Percentiles rank a stretch among this genome's conserved stretches.
Conservation (phyloP, 805 yeast genomes). For the Candida argentea region DNA sequence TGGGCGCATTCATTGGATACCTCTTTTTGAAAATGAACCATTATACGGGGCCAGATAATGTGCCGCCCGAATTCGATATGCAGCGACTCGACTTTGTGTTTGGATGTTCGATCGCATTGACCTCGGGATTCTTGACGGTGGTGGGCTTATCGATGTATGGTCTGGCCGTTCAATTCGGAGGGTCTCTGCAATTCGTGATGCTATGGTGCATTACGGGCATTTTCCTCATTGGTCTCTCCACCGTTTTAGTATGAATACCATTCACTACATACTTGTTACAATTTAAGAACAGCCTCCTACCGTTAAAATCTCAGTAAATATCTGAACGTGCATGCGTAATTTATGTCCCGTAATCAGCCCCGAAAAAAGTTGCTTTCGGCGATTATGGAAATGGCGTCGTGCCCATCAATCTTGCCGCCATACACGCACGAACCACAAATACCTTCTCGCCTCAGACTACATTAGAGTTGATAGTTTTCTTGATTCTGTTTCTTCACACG, state of each 20-base stretch:
- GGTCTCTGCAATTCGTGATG: slow-evolving; percentile 49
- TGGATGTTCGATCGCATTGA: slow-evolving; percentile 58
- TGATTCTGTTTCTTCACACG: too few relatives aligned
- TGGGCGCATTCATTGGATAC: slow-evolving; percentile 75
- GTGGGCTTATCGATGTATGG: slow-evolving; percentile 82
- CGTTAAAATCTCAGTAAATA: neutral
- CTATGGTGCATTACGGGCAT: slow-evolving; percentile 56
- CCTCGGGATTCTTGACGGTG: slow-evolving; percentile 78
- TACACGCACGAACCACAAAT: too few relatives aligned
- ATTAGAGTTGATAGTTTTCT: too few relatives aligned
- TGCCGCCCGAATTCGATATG: slow-evolving; percentile 16
- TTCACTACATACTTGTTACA: neutral
- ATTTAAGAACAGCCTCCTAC: neutral
- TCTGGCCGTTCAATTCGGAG: slow-evolving; percentile 72
- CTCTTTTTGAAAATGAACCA: slow-evolving; percentile 31
- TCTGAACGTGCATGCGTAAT: neutral
- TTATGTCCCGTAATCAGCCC: neutral
- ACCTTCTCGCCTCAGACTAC: too few relatives aligned
- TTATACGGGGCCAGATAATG: slow-evolving; percentile 15
- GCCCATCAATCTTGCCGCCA: too few relatives aligned
- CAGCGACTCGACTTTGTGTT: slow-evolving; percentile 33
- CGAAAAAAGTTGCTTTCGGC: slow-evolving; percentile 1
- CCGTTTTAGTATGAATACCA: slow-evolving; percentile 13
- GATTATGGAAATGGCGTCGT: too few relatives aligned
- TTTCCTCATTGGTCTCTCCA: slow-evolving; percentile 40